Evolutionary conservation across 108 stramenopile species (phyloP), one percentile per base, ranked within the genome.

Genomic region (Parmales sp.): DNA sequence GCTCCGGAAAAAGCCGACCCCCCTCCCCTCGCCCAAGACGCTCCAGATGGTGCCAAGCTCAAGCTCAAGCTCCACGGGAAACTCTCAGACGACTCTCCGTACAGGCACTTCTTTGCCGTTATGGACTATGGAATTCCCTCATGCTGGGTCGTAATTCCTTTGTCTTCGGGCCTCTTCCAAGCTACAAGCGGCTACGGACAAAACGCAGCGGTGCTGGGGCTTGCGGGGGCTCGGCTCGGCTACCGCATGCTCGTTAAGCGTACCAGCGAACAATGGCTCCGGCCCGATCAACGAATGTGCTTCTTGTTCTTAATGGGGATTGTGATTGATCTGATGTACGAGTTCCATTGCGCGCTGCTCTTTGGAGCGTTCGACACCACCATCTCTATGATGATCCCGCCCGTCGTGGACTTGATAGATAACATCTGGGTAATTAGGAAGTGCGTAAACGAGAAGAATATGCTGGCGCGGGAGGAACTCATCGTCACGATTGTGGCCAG

Each of bases 11-110:
- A n/a, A n/a, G n/a, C n/a, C n/a, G n/a, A 18, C 23, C 18, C 49
- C 49, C 49, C 49, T 22, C 49, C 49, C 49, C 49, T 50, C 49
- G 18, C 49, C 49, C 49, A 50, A 50, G 49, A 18, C 49, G 49
- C 49, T 50, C 49, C 49, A 4, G 49, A 50, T 50, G 49, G 49
- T 50, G 49, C 23, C 49, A 50, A 50, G 49, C 49, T 50, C 49
- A 50, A 50, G 49, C 49, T 50, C 49, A 50, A 50, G 49, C 49
- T 50, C 49, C 49, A 50, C 49, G 49, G 49, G 49, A 50, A 50
- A 50, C 9, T 50, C 49, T 18, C 49, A 50, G 19, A 50, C 49
- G 49, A 50, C 49, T 50, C 49, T 50, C 49, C 9, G 9, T 50
- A 50, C 49, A 50, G 49, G 49, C 5, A 22, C 5, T 13, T 50